Conservation (phyloP, 176 grass and related monocot species). For the Canna indica region DNA sequence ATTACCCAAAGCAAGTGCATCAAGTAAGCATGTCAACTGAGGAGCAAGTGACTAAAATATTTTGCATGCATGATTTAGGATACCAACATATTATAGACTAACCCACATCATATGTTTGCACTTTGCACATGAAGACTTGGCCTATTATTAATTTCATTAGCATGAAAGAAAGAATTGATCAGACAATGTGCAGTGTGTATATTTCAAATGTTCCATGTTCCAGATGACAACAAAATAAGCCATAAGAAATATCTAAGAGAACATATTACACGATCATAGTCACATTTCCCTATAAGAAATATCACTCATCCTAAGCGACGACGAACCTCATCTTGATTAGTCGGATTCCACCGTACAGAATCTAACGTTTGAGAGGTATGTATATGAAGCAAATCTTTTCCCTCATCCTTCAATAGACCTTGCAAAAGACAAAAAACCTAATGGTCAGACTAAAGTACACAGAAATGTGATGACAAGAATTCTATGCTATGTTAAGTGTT, state of each 20-base stretch:
- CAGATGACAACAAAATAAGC: too few relatives aligned
- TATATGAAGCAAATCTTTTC: slow-evolving; percentile 68
- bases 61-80: not conserved
- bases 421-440: slow-evolving; percentile 17
- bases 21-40: not conserved
- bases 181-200: not conserved
- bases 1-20: not conserved
- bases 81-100: not conserved
- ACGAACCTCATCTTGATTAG: slow-evolving; percentile 90
- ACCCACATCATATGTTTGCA: not conserved
- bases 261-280: not conserved
- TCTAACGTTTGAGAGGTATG: slow-evolving; percentile 27
- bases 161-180: not conserved
- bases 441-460: not conserved
- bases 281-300: slow-evolving; percentile 2
- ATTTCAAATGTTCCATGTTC: not conserved
- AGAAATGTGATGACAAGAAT: not conserved
- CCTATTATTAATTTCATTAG: not conserved
- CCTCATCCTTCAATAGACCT: slow-evolving; percentile 45
- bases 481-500: not conserved
- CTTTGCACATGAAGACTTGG: not conserved
- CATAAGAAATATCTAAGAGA: not conserved
- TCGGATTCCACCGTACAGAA: slow-evolving; percentile 79
- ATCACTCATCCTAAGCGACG: not conserved
- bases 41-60: not conserved